Percentiles rank a stretch among this genome's conserved stretches.
These are phyloP conservation scores for Ophiocytium majus DNA, from an alignment of 352 stramenopile genomes.

Conservation along the genomic window DNA sequence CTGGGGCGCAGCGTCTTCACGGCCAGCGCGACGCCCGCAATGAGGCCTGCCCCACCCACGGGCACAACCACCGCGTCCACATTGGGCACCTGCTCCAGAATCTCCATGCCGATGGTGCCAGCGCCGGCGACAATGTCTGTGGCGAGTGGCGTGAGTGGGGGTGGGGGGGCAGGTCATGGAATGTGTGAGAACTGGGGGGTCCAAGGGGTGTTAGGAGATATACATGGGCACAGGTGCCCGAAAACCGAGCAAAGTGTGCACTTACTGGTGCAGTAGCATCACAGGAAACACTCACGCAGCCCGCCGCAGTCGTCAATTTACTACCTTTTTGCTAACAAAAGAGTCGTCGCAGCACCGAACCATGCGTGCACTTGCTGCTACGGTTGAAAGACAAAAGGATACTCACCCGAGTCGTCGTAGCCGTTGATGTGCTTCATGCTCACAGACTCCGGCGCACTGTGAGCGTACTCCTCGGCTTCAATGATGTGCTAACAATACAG, in stretches of 20 bases:
- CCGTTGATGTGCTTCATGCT: conserved; percentile 93
- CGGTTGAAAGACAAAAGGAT: no score
- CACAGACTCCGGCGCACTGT: conserved; percentile 35
- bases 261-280: no score
- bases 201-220: no score
- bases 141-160: not conserved
- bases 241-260: no score
- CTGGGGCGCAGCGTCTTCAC: conserved; percentile 93
- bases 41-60: conserved; percentile 90
- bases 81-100: conserved; percentile 80
- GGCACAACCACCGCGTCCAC: conserved; percentile 94
- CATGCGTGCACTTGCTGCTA: no score
- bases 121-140: conserved; percentile 90
- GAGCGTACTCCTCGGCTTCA: conserved; percentile 70
- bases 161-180: not conserved
- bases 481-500: conserved; percentile 96
- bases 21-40: conserved; percentile 82
- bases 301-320: no score
- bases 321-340: no score
- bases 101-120: conserved; percentile 96
- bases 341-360: no score
- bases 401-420: conserved; percentile 34
- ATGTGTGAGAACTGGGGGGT: no score
- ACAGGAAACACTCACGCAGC: no score
- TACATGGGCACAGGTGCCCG: no score